These are phyloP conservation scores for Pogostemon cablin DNA, from an alignment of 257 asterid genomes.

Conservation along the genomic window DNA sequence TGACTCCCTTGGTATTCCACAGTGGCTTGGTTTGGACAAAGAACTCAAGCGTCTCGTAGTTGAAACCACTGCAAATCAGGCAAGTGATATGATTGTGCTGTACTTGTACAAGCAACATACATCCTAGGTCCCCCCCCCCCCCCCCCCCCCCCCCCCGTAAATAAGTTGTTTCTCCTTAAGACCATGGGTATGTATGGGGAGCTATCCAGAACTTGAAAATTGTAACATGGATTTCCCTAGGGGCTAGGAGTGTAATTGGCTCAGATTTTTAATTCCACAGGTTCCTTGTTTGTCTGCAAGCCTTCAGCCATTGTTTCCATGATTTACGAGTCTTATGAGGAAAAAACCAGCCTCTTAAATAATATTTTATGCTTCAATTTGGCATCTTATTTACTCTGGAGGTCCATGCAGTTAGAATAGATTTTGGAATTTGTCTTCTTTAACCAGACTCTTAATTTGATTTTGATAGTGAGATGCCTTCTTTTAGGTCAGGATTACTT, in stretches of 20 bases:
- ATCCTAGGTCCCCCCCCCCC: no score
- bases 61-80: slow-evolving; percentile 85
- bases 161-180: no score
- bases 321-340: slow-evolving; percentile 12
- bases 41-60: slow-evolving; percentile 73
- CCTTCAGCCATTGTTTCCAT: slow-evolving; percentile 1
- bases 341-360: not conserved
- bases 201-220: slow-evolving; percentile 8
- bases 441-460: not conserved
- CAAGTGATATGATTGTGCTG: slow-evolving; percentile 31
- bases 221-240: not conserved
- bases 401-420: slow-evolving; percentile 3
- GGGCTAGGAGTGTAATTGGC: not conserved
- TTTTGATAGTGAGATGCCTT: not conserved
- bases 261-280: not conserved
- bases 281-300: not conserved
- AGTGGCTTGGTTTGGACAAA: slow-evolving; percentile 88
- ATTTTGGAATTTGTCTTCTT: not conserved
- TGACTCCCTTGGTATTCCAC: slow-evolving; percentile 25
- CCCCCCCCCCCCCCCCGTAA: no score
- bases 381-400: not conserved
- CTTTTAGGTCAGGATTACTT: not conserved
- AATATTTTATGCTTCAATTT: slow-evolving; percentile 8
- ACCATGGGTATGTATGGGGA: no score
- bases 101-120: slow-evolving; percentile 15